Conservation (phyloP, 1,284 basidiomycete genomes). For the Trametes sp. region DNA sequence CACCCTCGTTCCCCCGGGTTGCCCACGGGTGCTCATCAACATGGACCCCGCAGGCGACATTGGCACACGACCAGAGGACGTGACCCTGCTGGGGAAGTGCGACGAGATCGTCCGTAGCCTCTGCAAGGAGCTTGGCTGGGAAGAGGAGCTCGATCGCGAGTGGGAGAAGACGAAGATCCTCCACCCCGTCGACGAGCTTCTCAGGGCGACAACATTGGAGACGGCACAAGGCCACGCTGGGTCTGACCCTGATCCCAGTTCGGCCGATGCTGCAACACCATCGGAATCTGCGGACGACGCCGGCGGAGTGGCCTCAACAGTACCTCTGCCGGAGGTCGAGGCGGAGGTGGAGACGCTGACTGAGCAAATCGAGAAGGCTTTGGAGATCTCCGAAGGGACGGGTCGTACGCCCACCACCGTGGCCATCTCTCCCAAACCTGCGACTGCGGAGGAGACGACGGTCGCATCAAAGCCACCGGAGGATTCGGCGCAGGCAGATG, state of each 20-base stretch:
- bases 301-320: constrained; percentile 5
- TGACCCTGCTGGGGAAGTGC: constrained; percentile 71
- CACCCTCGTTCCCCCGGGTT: constrained; percentile 52
- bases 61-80: constrained; percentile 61
- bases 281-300: neutral
- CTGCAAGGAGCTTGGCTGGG: constrained; percentile 72
- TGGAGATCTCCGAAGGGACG: constrained; percentile 22
- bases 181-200: constrained; percentile 33
- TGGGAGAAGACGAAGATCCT: constrained; percentile 60
- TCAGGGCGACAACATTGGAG: constrained; percentile 26
- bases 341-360: constrained; percentile 22
- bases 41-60: constrained; percentile 71
- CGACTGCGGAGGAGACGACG: neutral
- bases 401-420: constrained; percentile 6
- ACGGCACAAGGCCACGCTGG: neutral
- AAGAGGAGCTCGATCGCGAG: constrained; percentile 61
- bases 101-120: constrained; percentile 69
- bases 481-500: neutral
- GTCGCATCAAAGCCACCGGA: neutral
- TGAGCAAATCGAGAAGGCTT: constrained; percentile 20
- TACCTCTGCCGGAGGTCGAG: constrained; percentile 4
- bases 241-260: neutral
- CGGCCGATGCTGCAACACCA: constrained; percentile 3
- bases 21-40: constrained; percentile 76
- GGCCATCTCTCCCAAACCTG: constrained; percentile 7